Evolutionary conservation across 306 rosid species (phyloP).

Genomic region (Leucaena leucocephala): DNA sequence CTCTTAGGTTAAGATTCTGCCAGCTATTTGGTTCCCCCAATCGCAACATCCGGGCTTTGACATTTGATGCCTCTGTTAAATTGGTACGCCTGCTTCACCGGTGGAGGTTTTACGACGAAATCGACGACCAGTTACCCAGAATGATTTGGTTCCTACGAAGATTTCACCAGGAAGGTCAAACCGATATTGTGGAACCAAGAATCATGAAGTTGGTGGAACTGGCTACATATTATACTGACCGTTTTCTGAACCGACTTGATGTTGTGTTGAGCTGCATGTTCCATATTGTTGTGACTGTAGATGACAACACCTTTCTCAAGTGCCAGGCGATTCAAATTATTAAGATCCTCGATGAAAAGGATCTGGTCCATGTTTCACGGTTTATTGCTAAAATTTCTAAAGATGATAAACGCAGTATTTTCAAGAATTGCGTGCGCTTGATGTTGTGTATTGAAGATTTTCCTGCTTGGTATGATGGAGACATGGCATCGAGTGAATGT

Average conservation of each 20-base stretch:
- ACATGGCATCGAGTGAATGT: neutral
- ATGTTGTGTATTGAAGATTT: constrained; percentile 1
- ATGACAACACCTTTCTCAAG: neutral
- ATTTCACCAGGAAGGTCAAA: neutral
- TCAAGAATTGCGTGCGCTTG: constrained; percentile 19
- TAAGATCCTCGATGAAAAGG: neutral
- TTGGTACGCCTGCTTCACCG: neutral
- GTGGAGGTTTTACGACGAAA: neutral
- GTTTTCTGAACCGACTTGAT: neutral
- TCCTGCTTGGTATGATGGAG: constrained; percentile 19
- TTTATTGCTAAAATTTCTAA: neutral
- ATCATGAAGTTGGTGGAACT: constrained; percentile 1
- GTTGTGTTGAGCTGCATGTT: constrained; percentile 22
- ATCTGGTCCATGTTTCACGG: neutral
- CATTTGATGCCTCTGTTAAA: neutral
- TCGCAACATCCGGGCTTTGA: neutral
- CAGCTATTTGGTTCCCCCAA: neutral
- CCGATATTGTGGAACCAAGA: neutral
- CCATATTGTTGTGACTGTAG: neutral
- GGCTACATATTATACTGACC: neutral
- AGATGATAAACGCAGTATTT: neutral
- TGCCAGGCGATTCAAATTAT: constrained; percentile 6
- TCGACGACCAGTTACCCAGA: neutral
- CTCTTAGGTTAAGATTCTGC: neutral
- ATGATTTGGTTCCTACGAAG: neutral